These are phyloP conservation scores for Prunus padus DNA, from an alignment of 306 rosid species.

Conservation along the genomic window DNA sequence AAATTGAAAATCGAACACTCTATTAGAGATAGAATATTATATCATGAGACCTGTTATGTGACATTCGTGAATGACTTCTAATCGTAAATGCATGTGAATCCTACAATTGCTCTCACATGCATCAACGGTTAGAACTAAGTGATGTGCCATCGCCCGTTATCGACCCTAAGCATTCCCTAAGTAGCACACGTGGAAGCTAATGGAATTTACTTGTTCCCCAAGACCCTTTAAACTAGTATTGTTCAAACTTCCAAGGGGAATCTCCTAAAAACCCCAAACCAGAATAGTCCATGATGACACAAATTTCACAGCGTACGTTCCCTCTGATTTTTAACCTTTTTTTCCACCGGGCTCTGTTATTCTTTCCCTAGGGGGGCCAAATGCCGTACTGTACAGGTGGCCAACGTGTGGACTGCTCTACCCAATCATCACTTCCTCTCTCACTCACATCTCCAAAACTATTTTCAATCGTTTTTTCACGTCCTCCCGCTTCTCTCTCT, in stretches of 20 bases:
- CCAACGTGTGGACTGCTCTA: background rate
- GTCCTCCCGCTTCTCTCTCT: slow-evolving; percentile 17
- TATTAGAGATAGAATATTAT: too few relatives aligned
- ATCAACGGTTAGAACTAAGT: too few relatives aligned
- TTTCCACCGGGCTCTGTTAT: background rate
- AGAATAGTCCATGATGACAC: background rate
- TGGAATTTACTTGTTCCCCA: background rate
- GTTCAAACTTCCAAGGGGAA: slow-evolving; percentile 21
- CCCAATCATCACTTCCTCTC: slow-evolving; percentile 13
- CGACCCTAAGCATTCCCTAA: too few relatives aligned
- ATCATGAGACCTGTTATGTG: too few relatives aligned
- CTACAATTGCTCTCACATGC: too few relatives aligned
- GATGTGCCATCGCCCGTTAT: too few relatives aligned
- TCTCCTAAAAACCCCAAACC: background rate
- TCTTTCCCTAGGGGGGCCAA: slow-evolving; percentile 3
- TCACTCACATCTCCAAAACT: background rate
- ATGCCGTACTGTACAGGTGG: slow-evolving; percentile 25
- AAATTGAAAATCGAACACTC: too few relatives aligned
- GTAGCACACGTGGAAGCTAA: too few relatives aligned
- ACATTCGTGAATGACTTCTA: too few relatives aligned
- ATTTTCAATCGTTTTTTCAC: slow-evolving; percentile 15
- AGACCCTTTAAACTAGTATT: background rate
- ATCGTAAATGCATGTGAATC: too few relatives aligned
- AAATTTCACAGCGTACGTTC: background rate
- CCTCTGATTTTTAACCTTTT: background rate